Conservation (phyloP, 1,284 basidiomycete genomes). For the Sporisorium iseilematis-ciliati region DNA sequence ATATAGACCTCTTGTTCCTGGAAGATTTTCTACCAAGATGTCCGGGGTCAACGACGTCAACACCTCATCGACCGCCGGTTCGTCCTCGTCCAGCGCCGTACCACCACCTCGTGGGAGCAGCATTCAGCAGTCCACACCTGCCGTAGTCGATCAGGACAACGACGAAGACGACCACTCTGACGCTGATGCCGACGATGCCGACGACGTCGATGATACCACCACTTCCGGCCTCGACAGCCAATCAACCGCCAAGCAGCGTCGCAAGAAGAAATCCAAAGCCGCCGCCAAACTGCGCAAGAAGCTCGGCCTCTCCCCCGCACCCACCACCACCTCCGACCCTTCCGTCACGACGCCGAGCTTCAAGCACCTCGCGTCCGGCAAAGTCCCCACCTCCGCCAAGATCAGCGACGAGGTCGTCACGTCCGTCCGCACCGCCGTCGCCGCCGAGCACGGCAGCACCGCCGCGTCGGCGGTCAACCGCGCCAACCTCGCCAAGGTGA, state of each 20-base stretch:
- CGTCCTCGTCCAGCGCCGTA: background rate
- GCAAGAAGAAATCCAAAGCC: constrained; percentile 63
- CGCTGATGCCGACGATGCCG: constrained; percentile 30
- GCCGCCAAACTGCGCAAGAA: constrained; percentile 61
- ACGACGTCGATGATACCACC: constrained; percentile 6
- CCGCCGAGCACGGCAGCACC: constrained; percentile 44
- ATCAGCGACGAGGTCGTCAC: constrained; percentile 56
- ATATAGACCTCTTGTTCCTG: background rate
- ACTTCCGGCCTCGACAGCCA: constrained; percentile 15
- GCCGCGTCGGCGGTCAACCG: constrained; percentile 55
- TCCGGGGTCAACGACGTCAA: constrained; percentile 10
- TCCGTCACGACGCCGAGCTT: too few species aligned
- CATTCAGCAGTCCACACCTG: background rate
- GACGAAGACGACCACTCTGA: constrained; percentile 9
- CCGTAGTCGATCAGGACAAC: constrained; percentile 16
- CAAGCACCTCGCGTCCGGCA: constrained; percentile 39
- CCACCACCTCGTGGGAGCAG: constrained; percentile 8
- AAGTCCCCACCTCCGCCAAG: constrained; percentile 27
- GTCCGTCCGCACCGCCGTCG: constrained; percentile 51
- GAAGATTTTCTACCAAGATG: constrained; percentile 5
- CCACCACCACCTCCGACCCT: constrained; percentile 11
- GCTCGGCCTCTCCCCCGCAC: constrained; percentile 37
- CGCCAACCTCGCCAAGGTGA: constrained; percentile 57
- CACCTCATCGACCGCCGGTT: background rate
- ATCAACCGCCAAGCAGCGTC: constrained; percentile 53